These are phyloP conservation scores for Pythium insidiosum DNA, from an alignment of 352 stramenopile genomes.

Conservation along the genomic window DNA sequence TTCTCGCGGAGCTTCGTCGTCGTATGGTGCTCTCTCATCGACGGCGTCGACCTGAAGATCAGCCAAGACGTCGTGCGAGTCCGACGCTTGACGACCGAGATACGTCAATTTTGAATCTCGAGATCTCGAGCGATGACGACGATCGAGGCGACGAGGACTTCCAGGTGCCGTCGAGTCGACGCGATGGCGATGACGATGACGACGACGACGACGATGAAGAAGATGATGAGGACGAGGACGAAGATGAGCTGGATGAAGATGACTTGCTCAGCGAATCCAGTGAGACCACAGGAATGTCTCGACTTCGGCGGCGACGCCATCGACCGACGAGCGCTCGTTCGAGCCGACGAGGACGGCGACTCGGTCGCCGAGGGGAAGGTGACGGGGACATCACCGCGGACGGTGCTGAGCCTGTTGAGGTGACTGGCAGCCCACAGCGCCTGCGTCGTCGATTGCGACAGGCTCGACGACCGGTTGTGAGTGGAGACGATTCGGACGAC, in stretches of 20 bases:
- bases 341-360: too few species aligned
- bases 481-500: too few species aligned
- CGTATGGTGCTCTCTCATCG: slow-evolving; percentile 18
- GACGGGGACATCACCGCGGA: too few species aligned
- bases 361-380: too few species aligned
- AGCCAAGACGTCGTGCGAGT: slow-evolving; percentile 21
- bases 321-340: too few species aligned
- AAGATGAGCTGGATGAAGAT: slow-evolving; percentile 42
- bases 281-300: too few species aligned
- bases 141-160: slow-evolving; percentile 85
- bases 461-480: too few species aligned
- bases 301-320: too few species aligned
- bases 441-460: too few species aligned
- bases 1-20: slow-evolving; percentile 54
- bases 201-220: slow-evolving; percentile 45
- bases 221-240: slow-evolving; percentile 44
- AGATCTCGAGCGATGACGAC: slow-evolving; percentile 84
- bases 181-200: slow-evolving; percentile 22
- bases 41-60: slow-evolving; percentile 14
- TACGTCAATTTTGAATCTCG: slow-evolving; percentile 73
- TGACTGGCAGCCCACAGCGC: too few species aligned
- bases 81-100: slow-evolving; percentile 66
- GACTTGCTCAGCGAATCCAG: slow-evolving; percentile 44
- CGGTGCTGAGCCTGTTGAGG: too few species aligned
- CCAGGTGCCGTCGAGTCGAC: slow-evolving; percentile 29